Conservation (phyloP, 2,329 filamentous ascomycete species). For the Colletotrichum somersetense region DNA sequence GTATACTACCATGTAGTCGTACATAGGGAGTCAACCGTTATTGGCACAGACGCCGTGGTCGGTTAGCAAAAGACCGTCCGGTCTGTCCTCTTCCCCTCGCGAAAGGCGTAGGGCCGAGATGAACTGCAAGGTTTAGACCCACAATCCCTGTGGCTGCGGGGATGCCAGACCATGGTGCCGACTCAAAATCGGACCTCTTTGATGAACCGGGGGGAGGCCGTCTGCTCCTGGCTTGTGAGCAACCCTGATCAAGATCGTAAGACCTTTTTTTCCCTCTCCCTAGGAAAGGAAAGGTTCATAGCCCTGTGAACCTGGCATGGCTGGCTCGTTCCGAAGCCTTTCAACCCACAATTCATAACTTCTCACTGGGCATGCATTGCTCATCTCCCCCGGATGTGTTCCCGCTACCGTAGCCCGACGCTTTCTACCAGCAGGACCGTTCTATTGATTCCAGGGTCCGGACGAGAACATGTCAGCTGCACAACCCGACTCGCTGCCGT, state of each 20-base stretch:
- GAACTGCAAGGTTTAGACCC: slow-evolving; percentile 21
- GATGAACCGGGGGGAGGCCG: slow-evolving; percentile 8
- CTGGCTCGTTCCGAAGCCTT: neutral
- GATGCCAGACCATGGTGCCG: slow-evolving; percentile 19
- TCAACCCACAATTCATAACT: neutral
- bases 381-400: slow-evolving; percentile 31
- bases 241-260: neutral
- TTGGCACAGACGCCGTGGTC: slow-evolving; percentile 1
- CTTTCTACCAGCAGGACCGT: slow-evolving; percentile 10
- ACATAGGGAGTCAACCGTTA: neutral
- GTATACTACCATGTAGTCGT: neutral
- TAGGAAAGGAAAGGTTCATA: neutral
- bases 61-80: slow-evolving; percentile 15
- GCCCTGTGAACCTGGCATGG: neutral
- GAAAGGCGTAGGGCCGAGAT: slow-evolving; percentile 19
- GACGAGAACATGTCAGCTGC: slow-evolving; percentile 13
- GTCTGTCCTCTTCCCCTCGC: slow-evolving; percentile 16
- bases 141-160: slow-evolving; percentile 5
- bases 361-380: slow-evolving; percentile 23
- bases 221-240: slow-evolving; percentile 3
- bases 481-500: neutral
- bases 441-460: neutral
- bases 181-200: slow-evolving; percentile 20
- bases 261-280: neutral
- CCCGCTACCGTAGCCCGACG: neutral